Conservation (phyloP, 345 rosid genomes). For the Reutealis trisperma region DNA sequence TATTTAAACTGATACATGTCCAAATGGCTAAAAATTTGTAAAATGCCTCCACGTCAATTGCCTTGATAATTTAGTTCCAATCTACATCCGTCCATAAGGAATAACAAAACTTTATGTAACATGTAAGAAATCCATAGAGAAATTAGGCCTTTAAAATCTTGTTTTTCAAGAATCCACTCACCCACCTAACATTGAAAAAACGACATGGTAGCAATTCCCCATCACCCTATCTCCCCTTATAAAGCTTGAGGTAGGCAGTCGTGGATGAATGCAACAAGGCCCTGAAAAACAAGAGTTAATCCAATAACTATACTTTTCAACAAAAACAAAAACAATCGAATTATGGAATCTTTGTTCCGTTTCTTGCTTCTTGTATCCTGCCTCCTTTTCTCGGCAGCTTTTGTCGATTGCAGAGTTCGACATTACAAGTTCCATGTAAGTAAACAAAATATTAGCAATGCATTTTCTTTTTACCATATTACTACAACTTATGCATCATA, state of each 20-base stretch:
- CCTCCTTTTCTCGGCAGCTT: conserved; percentile 31
- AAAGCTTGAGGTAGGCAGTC: conserved; percentile 48
- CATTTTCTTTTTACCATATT: too few relatives aligned
- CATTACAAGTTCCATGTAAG: conserved; percentile 46
- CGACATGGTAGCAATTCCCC: conserved; percentile 52
- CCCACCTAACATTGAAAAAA: conserved; percentile 58
- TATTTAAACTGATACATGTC: too few relatives aligned
- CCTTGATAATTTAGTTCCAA: neutral
- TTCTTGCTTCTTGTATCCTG: conserved; percentile 23
- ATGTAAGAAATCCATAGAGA: conserved; percentile 32
- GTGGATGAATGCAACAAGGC: conserved; percentile 21
- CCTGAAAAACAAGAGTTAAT: conserved; percentile 8
- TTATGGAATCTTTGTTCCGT: conserved; percentile 32
- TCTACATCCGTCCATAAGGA: neutral
- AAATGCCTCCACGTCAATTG: too few relatives aligned
- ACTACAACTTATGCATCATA: too few relatives aligned
- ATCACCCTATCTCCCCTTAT: conserved; percentile 37
- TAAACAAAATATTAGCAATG: neutral
- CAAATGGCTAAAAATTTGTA: too few relatives aligned
- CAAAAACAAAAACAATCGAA: conserved; percentile 7
- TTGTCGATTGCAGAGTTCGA: conserved; percentile 39
- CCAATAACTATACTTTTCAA: too few relatives aligned
- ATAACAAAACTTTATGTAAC: conserved; percentile 37
- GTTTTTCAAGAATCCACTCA: conserved; percentile 47
- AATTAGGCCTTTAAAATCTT: conserved; percentile 39